phyloP scores from a whole-genome alignment of 148 eudicot species.

The Dianthus caryophyllus region DNA sequence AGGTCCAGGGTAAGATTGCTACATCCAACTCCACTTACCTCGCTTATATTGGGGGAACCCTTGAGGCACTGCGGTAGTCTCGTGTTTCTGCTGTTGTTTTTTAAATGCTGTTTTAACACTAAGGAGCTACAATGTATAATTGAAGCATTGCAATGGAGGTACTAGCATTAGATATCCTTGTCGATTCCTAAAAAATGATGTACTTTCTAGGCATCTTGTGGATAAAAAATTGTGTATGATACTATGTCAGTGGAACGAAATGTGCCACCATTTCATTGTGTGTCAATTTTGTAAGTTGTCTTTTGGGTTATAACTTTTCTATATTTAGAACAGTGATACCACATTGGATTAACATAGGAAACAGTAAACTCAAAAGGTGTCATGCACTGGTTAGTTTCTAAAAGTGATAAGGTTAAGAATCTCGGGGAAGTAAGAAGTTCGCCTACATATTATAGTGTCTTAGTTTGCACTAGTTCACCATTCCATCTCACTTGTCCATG shows the following conservation, averaged over 20 bases:
- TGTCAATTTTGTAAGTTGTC: neutral
- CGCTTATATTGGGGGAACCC: too few species aligned
- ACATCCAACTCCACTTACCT: too few species aligned
- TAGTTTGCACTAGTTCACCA: conserved; percentile 1
- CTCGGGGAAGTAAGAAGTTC: neutral
- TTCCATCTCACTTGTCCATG: neutral
- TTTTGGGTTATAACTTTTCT: neutral
- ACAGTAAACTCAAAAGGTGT: neutral
- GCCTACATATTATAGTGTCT: neutral
- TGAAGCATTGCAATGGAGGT: neutral
- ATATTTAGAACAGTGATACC: neutral
- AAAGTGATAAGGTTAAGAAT: neutral
- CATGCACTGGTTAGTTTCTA: neutral
- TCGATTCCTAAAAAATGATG: neutral
- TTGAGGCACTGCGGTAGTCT: too few species aligned
- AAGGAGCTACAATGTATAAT: neutral
- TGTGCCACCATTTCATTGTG: neutral
- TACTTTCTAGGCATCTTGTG: neutral
- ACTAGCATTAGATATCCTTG: neutral
- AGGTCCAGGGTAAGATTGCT: too few species aligned
- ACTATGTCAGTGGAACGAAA: neutral
- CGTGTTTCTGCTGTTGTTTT: too few species aligned
- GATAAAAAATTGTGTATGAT: neutral
- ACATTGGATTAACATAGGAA: neutral
- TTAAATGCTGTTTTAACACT: too few species aligned